Conservation (phyloP, 805 yeast genomes). For the Ogataea kodamae region DNA sequence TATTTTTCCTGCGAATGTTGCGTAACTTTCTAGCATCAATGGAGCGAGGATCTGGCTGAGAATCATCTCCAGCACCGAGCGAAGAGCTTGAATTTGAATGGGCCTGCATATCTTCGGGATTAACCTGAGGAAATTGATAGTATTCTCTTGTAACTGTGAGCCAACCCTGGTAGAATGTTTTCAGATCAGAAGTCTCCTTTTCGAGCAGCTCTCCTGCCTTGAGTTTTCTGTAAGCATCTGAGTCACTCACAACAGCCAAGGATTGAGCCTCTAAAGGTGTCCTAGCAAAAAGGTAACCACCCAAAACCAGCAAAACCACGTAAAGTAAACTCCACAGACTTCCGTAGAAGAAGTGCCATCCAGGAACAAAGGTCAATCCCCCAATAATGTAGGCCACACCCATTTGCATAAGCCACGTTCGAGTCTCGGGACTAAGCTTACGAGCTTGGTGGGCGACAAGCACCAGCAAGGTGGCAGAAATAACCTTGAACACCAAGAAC, state of each 20-base stretch:
- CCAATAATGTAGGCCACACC: constrained; percentile 62
- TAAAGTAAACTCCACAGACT: too few relatives aligned
- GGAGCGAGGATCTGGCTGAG: constrained; percentile 25
- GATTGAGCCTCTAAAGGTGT: too few relatives aligned
- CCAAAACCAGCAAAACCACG: too few relatives aligned
- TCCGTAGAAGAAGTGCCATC: too few relatives aligned
- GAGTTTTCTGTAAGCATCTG: constrained; percentile 33
- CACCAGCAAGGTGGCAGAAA: not conserved
- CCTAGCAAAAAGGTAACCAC: too few relatives aligned
- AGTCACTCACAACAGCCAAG: too few relatives aligned
- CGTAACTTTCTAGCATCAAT: constrained; percentile 38
- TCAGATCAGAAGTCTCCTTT: constrained; percentile 54
- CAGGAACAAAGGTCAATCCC: constrained; percentile 79
- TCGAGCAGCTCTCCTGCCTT: constrained; percentile 69
- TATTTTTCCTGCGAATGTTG: constrained; percentile 48
- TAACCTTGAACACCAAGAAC: too few relatives aligned
- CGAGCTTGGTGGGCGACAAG: too few relatives aligned
- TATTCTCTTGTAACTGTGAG: constrained; percentile 79
- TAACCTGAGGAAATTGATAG: constrained; percentile 46
- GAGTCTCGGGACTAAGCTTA: too few relatives aligned
- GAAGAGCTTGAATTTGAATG: constrained; percentile 10
- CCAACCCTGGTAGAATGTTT: constrained; percentile 71
- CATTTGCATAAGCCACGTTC: constrained; percentile 1
- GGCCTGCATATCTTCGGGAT: constrained; percentile 26
- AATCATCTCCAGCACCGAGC: constrained; percentile 10